phyloP scores from a whole-genome alignment of 441 rosid species.

The Corymbia calophylla region DNA sequence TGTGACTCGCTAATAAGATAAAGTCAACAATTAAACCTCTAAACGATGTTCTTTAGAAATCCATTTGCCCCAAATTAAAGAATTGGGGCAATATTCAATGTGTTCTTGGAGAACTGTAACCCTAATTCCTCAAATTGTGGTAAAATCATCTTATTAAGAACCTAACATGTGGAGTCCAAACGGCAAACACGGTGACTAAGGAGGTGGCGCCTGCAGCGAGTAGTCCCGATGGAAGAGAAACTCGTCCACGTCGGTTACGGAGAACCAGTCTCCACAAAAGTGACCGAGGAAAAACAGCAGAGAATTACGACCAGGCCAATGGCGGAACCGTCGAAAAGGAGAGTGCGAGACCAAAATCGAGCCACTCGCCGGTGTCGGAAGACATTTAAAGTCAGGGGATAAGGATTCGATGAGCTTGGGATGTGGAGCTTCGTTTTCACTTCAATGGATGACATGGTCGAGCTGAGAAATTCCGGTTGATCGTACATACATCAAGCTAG shows the following conservation, averaged over 20 bases:
- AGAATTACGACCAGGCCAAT: slow-evolving; percentile 24
- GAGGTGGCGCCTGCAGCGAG: slow-evolving; percentile 82
- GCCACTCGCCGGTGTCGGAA: neutral
- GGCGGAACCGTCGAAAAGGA: slow-evolving; percentile 11
- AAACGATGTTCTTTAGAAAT: rapidly evolving
- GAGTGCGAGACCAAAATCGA: neutral
- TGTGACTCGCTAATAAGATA: neutral
- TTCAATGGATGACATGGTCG: neutral
- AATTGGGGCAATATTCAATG: neutral
- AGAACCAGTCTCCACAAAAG: slow-evolving; percentile 19
- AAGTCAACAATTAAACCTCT: neutral
- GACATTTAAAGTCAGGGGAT: neutral
- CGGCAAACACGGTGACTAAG: slow-evolving; percentile 77
- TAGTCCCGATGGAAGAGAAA: slow-evolving; percentile 62
- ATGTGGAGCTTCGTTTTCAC: neutral
- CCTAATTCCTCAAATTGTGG: neutral
- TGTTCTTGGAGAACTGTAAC: no score
- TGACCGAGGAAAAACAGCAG: slow-evolving; percentile 2
- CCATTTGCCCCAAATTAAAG: neutral
- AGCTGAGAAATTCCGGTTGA: neutral
- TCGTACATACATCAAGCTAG: neutral
- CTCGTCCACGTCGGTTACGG: slow-evolving; percentile 33
- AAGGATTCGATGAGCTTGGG: neutral
- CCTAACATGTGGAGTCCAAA: slow-evolving; percentile 86
- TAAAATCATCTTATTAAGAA: neutral